phyloP scores from a whole-genome alignment of 2,329 filamentous ascomycete genomes.

The Fonsecaea nubica region DNA sequence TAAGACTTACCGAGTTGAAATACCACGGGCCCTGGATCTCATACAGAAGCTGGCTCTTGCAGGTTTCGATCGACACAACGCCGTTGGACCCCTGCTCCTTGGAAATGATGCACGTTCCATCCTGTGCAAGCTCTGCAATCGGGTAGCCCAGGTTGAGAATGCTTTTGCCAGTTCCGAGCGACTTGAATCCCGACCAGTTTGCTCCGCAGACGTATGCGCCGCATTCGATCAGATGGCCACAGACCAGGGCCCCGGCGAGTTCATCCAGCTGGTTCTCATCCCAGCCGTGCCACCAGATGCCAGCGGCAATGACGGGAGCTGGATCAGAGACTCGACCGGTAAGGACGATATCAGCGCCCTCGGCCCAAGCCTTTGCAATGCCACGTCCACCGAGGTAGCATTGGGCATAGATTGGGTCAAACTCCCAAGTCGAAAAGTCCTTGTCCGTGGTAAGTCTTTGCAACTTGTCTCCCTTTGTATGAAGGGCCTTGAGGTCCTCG shows the following conservation, averaged over 20 bases:
- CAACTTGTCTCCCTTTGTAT: slow-evolving; percentile 43
- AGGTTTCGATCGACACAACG: slow-evolving; percentile 46
- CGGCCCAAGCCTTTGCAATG: slow-evolving; percentile 42
- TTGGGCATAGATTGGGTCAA: slow-evolving; percentile 10
- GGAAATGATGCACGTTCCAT: slow-evolving; percentile 56
- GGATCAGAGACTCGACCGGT: slow-evolving; percentile 45
- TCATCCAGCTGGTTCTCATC: slow-evolving; percentile 28
- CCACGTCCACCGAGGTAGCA: slow-evolving; percentile 61
- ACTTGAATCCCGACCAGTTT: slow-evolving; percentile 44
- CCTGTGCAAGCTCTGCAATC: slow-evolving; percentile 56
- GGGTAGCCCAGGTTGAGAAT: slow-evolving; percentile 47
- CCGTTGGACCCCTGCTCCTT: slow-evolving; percentile 54
- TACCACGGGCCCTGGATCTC: slow-evolving; percentile 58
- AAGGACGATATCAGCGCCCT: slow-evolving; percentile 44
- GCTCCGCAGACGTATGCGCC: slow-evolving; percentile 37
- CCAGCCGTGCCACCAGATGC: slow-evolving; percentile 38
- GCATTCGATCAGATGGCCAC: slow-evolving; percentile 47
- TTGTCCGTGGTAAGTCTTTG: slow-evolving; percentile 17
- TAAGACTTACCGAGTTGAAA: slow-evolving; percentile 46
- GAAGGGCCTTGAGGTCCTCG: slow-evolving; percentile 40
- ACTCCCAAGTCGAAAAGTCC: slow-evolving; percentile 22
- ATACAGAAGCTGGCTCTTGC: slow-evolving; percentile 57
- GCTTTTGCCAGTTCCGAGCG: slow-evolving; percentile 49
- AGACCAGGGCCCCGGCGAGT: slow-evolving; percentile 37
- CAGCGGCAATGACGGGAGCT: slow-evolving; percentile 38